Percentiles rank a stretch among this genome's conserved stretches.
phyloP scores from a whole-genome alignment of 192 early-diverging fungal genomes.

The Gamsiella multidivaricata region DNA sequence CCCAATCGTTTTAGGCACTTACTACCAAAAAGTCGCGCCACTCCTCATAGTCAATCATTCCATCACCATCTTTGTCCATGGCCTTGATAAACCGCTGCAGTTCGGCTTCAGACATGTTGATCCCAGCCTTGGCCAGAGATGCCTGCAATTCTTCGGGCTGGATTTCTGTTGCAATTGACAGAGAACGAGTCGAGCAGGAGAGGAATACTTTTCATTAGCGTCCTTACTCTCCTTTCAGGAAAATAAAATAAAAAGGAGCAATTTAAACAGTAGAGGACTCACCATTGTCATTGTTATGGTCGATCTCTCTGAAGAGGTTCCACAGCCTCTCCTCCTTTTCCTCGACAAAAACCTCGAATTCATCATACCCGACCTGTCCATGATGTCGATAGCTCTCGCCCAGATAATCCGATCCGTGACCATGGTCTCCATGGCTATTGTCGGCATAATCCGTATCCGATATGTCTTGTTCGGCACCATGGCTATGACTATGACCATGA shows the following conservation, averaged over 20 bases:
- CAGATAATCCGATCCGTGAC: neutral
- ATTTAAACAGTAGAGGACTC: neutral
- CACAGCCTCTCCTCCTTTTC: conserved; percentile 74
- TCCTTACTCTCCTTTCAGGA: too few relatives aligned
- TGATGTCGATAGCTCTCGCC: neutral
- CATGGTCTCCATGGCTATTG: neutral
- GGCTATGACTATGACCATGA: neutral
- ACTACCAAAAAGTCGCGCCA: conserved; percentile 74
- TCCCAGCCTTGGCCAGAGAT: conserved; percentile 68
- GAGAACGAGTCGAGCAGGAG: neutral
- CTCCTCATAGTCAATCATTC: conserved; percentile 72
- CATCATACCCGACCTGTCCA: conserved; percentile 58
- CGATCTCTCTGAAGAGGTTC: conserved; percentile 72
- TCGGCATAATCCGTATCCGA: conserved; percentile 5
- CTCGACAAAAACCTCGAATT: conserved; percentile 71
- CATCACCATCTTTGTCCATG: conserved; percentile 73
- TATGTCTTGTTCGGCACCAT: neutral
- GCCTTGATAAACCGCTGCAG: conserved; percentile 67
- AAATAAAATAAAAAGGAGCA: neutral
- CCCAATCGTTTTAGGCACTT: too few relatives aligned
- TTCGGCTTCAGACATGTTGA: conserved; percentile 68
- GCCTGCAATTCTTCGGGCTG: conserved; percentile 65
- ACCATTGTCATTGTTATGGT: conserved; percentile 66
- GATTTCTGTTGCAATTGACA: conserved; percentile 48
- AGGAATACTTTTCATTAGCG: too few relatives aligned